phyloP scores from a whole-genome alignment of 345 rosid species.

The Lenwebbia sp. region DNA sequence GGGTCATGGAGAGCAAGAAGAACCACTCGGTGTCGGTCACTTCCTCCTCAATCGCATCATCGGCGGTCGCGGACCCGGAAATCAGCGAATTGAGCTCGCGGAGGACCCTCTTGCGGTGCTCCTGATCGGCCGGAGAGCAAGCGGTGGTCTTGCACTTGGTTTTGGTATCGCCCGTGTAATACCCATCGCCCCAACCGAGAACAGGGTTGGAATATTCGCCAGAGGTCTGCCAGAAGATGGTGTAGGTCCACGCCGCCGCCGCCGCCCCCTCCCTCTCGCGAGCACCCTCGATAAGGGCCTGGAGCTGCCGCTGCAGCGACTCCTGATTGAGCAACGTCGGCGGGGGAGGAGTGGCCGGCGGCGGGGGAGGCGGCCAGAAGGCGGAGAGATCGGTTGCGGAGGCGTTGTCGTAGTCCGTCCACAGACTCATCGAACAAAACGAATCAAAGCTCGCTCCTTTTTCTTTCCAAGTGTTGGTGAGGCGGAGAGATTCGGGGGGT shows the following conservation, averaged over 20 bases:
- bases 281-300: constrained; percentile 58
- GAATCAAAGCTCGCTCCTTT: neutral
- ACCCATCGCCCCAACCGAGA: constrained; percentile 83
- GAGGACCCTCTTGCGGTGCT: constrained; percentile 61
- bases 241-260: constrained; percentile 76
- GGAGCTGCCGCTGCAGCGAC: constrained; percentile 73
- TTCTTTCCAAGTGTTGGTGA: neutral
- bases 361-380: neutral
- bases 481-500: neutral
- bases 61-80: constrained; percentile 36
- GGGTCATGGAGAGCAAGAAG: constrained; percentile 79
- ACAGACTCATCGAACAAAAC: neutral
- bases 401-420: neutral
- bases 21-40: constrained; percentile 94
- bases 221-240: constrained; percentile 83
- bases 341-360: neutral
- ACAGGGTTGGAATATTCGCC: constrained; percentile 45
- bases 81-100: constrained; percentile 72
- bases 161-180: constrained; percentile 66
- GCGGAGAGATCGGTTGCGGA: neutral
- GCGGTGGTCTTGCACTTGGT: constrained; percentile 26
- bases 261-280: constrained; percentile 50
- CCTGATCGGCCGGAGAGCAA: constrained; percentile 46
- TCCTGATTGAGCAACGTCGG: constrained; percentile 39
- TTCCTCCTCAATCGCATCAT: constrained; percentile 64